Base-by-base conservation (phyloP, 179 eudicot genomes). In the Beta lomatogona region DNA sequence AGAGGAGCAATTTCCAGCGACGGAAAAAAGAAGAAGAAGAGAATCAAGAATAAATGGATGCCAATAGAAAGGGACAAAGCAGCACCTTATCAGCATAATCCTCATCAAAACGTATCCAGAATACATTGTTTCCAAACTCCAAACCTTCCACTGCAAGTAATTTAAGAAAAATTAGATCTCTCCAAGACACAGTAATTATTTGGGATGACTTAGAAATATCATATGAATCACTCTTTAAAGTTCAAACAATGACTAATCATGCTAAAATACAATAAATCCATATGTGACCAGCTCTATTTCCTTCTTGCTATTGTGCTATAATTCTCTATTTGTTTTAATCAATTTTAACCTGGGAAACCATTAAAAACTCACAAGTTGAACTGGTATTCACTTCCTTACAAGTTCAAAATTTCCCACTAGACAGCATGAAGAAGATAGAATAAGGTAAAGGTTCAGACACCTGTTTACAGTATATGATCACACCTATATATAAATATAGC, bases 21-120 rank as follows among this genome's bases (percentile, higher is more conserved):
- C 48, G 21, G 36, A 25, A 21, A 28, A 36, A 54, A 72, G 36
- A n/a, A n/a, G n/a, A n/a, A n/a, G 6, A 53, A 59, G 41, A 25
- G 25, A 12, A 18, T 21, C 0, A 4, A 50, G 16, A 73, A 13
- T 25, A 77, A 57, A 71, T 59, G 31, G 36, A 72, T 65, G 54
- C 45, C 19, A 53, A 45, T 21, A 68, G 16, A 31, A 21, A 61
- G 77, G 69, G 54, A 45, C 25, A 25, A 67, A 50, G 72, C 31
- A 28, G 77, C 64, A 91, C 99, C 97, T 95, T 96, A 3, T 90
- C 90, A 45, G 91, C 86, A 88, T 82, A 92, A 58, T 89, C 93
- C 69, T 95, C 97, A 85, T 92, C 97, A 82, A 95, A 95, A 65
- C 89, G 92, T 87, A 95, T 90, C 97, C 97, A 90, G 79, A 80